Conservation (phyloP, 371 early-diverging fungal species). For the Lichtheimia corymbifera region DNA sequence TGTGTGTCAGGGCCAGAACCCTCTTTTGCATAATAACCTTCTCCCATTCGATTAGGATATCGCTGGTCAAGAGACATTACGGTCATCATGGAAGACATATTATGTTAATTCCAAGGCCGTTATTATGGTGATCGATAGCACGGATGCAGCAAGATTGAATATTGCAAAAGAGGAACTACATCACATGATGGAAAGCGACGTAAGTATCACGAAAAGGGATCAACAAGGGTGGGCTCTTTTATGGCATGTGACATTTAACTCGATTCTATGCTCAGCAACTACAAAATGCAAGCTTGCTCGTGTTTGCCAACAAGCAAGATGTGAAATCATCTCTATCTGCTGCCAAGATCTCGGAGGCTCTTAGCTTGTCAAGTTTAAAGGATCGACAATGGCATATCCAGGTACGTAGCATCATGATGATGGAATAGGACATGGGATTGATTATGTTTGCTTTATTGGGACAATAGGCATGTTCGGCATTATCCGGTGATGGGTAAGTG, state of each 20-base stretch:
- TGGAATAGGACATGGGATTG: not conserved
- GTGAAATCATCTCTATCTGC: slow-evolving; percentile 67
- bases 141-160: slow-evolving; percentile 66
- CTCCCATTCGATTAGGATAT: slow-evolving; percentile 50
- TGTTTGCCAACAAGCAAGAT: slow-evolving; percentile 79
- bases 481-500: slow-evolving; percentile 72
- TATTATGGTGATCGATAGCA: slow-evolving; percentile 79
- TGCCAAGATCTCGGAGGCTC: slow-evolving; percentile 69
- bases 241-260: not conserved
- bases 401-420: slow-evolving; percentile 28
- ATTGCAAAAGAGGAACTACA: slow-evolving; percentile 67
- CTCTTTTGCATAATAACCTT: not conserved
- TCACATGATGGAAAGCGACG: slow-evolving; percentile 77
- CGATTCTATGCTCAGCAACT: slow-evolving; percentile 44
- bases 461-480: slow-evolving; percentile 66
- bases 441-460: slow-evolving; percentile 1
- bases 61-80: slow-evolving; percentile 74
- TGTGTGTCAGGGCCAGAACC: too few species aligned
- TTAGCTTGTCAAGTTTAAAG: slow-evolving; percentile 62
- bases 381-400: slow-evolving; percentile 81
- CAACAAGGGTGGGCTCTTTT: too few species aligned
- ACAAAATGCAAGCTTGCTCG: slow-evolving; percentile 60
- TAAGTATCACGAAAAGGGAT: slow-evolving; percentile 19
- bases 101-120: slow-evolving; percentile 75
- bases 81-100: slow-evolving; percentile 75